Conservation (phyloP, 805 yeast genomes). For the Myxozyma udenii region DNA sequence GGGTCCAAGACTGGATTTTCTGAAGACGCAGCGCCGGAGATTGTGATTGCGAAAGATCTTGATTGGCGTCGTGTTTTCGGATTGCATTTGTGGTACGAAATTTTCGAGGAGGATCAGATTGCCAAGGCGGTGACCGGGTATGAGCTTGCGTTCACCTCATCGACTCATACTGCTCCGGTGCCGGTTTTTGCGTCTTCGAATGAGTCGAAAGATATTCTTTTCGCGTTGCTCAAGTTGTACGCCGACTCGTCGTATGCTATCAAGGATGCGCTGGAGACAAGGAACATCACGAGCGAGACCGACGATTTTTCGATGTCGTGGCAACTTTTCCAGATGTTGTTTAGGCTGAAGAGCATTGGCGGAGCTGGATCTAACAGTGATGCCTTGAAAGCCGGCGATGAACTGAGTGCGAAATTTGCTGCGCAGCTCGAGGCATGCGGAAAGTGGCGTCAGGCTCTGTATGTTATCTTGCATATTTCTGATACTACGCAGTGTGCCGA, state of each 20-base stretch:
- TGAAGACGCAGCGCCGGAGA: constrained; percentile 25
- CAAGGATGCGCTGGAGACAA: constrained; percentile 9
- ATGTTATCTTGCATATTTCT: constrained; percentile 56
- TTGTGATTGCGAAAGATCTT: constrained; percentile 41
- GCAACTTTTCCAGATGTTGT: constrained; percentile 50
- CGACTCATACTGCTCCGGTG: constrained; percentile 1
- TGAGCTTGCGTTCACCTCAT: constrained; percentile 23
- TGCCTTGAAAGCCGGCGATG: constrained; percentile 37
- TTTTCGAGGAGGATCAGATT: constrained; percentile 22
- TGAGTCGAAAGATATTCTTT: constrained; percentile 15
- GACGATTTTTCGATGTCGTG: constrained; percentile 40
- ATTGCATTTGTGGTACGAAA: constrained; percentile 57
- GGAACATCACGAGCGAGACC: background rate
- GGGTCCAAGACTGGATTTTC: constrained; percentile 15
- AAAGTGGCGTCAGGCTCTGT: constrained; percentile 58
- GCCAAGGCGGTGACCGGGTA: constrained; percentile 30
- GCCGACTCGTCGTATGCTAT: constrained; percentile 16
- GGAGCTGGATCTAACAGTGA: constrained; percentile 13
- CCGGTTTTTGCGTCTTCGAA: constrained; percentile 6
- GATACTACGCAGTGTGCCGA: constrained; percentile 48
- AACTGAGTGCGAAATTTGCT: constrained; percentile 46
- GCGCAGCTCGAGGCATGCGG: constrained; percentile 48
- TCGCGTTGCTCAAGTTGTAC: constrained; percentile 22
- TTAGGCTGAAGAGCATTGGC: constrained; percentile 24
- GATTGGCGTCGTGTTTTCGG: constrained; percentile 68